Conservation (phyloP, 192 early-diverging fungal species). For the Backusella morwellensis region DNA sequence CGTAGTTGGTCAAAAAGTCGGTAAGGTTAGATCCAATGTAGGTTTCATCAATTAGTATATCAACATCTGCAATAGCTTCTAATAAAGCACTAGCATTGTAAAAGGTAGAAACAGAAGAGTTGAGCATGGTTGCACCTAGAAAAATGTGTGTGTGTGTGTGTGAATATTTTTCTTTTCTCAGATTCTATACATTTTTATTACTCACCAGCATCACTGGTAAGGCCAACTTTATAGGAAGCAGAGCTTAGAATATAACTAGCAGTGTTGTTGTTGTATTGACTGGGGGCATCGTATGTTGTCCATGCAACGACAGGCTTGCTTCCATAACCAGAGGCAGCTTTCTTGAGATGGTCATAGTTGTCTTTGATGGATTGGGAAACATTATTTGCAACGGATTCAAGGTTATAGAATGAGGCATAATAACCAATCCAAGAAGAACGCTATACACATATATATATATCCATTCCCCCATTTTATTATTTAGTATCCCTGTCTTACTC, state of each 20-base stretch:
- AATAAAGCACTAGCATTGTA: conserved; percentile 44
- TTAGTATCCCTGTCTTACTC: background rate
- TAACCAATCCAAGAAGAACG: conserved; percentile 60
- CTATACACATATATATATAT: conserved; percentile 32
- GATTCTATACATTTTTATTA: background rate
- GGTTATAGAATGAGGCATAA: conserved; percentile 66
- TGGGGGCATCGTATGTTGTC: conserved; percentile 56
- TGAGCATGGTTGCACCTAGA: conserved; percentile 42
- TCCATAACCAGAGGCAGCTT: conserved; percentile 26
- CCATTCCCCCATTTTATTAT: background rate
- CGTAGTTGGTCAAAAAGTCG: conserved; percentile 57
- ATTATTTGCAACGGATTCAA: conserved; percentile 49
- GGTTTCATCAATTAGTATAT: conserved; percentile 73
- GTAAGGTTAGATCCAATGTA: conserved; percentile 42
- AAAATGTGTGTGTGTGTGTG: background rate
- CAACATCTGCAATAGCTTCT: conserved; percentile 52
- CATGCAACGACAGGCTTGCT: conserved; percentile 59
- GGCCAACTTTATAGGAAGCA: conserved; percentile 56
- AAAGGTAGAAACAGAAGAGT: conserved; percentile 38
- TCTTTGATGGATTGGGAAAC: conserved; percentile 43
- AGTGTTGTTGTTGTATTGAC: conserved; percentile 66
- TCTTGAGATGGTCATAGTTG: conserved; percentile 60
- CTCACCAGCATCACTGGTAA: conserved; percentile 64
- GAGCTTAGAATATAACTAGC: conserved; percentile 57
- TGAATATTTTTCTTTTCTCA: background rate